These are phyloP conservation scores for Tetrapisispora namnaoensis DNA, from an alignment of 805 yeast genomes.

Conservation along the genomic window DNA sequence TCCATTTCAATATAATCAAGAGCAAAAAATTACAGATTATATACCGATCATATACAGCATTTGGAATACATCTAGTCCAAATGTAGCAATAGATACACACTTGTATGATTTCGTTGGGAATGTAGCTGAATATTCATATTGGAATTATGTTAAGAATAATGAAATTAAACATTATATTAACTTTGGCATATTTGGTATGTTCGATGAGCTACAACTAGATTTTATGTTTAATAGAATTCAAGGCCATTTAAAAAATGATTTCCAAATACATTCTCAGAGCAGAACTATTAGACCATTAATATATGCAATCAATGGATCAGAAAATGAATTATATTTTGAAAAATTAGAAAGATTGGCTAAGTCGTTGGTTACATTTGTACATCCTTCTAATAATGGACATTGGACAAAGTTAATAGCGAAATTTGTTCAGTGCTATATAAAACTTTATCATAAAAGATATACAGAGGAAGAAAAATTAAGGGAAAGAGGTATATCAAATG, in stretches of 20 bases:
- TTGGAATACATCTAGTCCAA: conserved; percentile 50
- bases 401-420: conserved; percentile 71
- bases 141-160: conserved; percentile 15
- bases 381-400: conserved; percentile 88
- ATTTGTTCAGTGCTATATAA: conserved; percentile 49
- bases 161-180: not conserved
- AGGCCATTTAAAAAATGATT: conserved; percentile 30
- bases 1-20: conserved; percentile 34
- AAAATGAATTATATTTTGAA: conserved; percentile 37
- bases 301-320: conserved; percentile 49
- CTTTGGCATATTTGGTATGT: conserved; percentile 52
- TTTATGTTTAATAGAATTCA: conserved; percentile 48
- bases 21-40: conserved; percentile 41
- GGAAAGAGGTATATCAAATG: conserved; percentile 12
- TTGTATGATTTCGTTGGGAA: conserved; percentile 56
- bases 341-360: conserved; percentile 47
- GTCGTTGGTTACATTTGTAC: conserved; percentile 70
- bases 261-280: conserved; percentile 34
- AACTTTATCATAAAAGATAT: conserved; percentile 49
- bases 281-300: conserved; percentile 40
- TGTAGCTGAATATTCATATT: conserved; percentile 41
- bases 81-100: conserved; percentile 49
- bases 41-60: conserved; percentile 60
- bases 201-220: conserved; percentile 51
- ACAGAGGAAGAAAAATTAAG: conserved; percentile 36